Percentiles rank a stretch among this genome's conserved stretches.
These are phyloP conservation scores for Plicaturopsis crispa DNA, from an alignment of 768 basidiomycete species.

Conservation along the genomic window DNA sequence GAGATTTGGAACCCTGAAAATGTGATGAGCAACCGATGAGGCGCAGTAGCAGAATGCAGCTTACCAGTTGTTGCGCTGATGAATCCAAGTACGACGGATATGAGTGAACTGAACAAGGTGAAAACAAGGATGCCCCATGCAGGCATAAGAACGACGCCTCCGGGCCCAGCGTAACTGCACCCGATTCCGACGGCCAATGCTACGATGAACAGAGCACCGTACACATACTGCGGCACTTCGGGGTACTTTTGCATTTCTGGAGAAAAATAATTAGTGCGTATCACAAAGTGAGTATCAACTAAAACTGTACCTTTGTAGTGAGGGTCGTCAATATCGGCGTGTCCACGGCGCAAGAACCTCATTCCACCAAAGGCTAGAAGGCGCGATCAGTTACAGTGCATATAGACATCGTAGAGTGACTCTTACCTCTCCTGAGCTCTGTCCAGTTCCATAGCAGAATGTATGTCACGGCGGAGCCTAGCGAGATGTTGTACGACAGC, in stretches of 20 bases:
- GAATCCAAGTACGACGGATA: conserved; percentile 34
- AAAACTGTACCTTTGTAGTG: conserved; percentile 34
- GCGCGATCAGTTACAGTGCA: no score
- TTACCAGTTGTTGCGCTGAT: conserved; percentile 4
- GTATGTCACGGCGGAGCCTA: conserved; percentile 43
- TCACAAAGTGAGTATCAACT: neutral
- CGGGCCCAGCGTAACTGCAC: conserved; percentile 28
- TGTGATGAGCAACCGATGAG: conserved; percentile 17
- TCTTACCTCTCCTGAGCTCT: conserved; percentile 34
- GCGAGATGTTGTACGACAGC: conserved; percentile 39
- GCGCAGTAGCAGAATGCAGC: conserved; percentile 25
- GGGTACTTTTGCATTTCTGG: conserved; percentile 43
- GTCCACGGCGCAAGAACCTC: conserved; percentile 27
- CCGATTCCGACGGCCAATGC: conserved; percentile 45
- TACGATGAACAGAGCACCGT: conserved; percentile 32
- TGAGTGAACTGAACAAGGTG: conserved; percentile 27
- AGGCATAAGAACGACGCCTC: conserved; percentile 37
- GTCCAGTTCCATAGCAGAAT: conserved; percentile 46
- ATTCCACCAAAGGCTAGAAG: conserved; percentile 32
- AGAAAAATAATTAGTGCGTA: neutral
- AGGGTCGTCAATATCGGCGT: conserved; percentile 39
- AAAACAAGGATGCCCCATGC: conserved; percentile 48
- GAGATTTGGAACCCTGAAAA: conserved; percentile 31
- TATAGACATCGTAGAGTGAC: no score
- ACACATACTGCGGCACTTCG: conserved; percentile 51